These are phyloP conservation scores for Psophocarpus tetragonolobus DNA, from an alignment of 306 rosid species.

Conservation along the genomic window DNA sequence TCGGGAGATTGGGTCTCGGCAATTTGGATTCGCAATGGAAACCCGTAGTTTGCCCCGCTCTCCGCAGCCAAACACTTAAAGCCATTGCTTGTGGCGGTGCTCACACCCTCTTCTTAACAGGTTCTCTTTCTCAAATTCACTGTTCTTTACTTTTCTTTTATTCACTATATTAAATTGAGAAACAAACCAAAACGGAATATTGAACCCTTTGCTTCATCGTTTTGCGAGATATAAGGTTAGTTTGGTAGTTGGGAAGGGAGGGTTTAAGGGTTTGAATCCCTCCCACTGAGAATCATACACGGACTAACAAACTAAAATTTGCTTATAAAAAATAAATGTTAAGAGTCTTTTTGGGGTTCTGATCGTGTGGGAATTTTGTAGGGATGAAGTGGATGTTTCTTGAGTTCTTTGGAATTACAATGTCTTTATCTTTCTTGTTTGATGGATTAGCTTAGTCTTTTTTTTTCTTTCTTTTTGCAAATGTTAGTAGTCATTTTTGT, in stretches of 20 bases:
- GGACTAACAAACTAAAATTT: too few relatives aligned
- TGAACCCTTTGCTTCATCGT: background rate
- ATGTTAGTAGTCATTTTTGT: too few relatives aligned
- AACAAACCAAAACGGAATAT: background rate
- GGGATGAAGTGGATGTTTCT: background rate
- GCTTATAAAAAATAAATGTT: too few relatives aligned
- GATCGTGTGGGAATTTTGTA: background rate
- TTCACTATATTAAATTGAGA: background rate
- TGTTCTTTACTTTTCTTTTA: background rate
- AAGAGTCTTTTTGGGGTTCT: background rate
- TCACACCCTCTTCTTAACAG: conserved; percentile 91
- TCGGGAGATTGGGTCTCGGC: conserved; percentile 83
- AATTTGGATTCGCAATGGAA: conserved; percentile 78
- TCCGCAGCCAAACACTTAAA: conserved; percentile 46
- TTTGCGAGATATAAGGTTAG: too few relatives aligned
- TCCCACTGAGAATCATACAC: too few relatives aligned
- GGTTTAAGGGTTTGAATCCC: too few relatives aligned
- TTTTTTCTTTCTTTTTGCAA: too few relatives aligned
- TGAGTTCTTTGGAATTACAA: background rate
- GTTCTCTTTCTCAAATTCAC: conserved; percentile 25
- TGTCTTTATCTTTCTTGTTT: background rate
- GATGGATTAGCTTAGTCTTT: conserved; percentile 11
- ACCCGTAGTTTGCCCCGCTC: conserved; percentile 60
- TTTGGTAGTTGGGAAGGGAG: too few relatives aligned
- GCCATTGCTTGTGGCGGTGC: conserved; percentile 96